Conservation (phyloP, 2,329 filamentous ascomycete species). For the Penicillium griseofulvum region DNA sequence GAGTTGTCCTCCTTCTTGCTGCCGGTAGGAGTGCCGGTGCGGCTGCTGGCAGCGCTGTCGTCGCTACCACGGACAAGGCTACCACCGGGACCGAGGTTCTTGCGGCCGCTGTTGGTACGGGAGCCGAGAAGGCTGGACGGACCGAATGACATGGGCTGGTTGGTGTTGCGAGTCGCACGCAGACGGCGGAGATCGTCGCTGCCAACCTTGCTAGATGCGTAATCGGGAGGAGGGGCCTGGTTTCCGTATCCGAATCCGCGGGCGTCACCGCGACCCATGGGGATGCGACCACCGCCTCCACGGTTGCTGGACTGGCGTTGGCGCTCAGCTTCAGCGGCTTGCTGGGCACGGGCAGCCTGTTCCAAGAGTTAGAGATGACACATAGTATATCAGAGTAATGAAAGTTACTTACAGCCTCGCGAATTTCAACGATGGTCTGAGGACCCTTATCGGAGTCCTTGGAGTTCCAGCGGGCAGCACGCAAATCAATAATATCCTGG, state of each 20-base stretch:
- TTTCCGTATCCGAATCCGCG: constrained; percentile 71
- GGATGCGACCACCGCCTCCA: constrained; percentile 67
- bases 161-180: constrained; percentile 59
- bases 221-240: constrained; percentile 68
- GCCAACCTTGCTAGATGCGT: constrained; percentile 74
- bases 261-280: constrained; percentile 78
- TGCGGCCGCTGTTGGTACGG: constrained; percentile 84
- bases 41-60: constrained; percentile 82
- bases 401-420: constrained; percentile 63
- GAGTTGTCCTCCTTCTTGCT: constrained; percentile 63
- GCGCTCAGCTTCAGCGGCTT: constrained; percentile 71
- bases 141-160: constrained; percentile 66
- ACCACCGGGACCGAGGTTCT: constrained; percentile 68
- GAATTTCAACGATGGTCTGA: constrained; percentile 92
- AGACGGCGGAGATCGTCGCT: constrained; percentile 90
- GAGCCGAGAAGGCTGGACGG: constrained; percentile 83
- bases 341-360: constrained; percentile 69
- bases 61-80: constrained; percentile 71
- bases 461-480: constrained; percentile 72
- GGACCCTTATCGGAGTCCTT: constrained; percentile 93
- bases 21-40: constrained; percentile 80
- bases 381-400: background rate
- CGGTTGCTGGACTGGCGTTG: constrained; percentile 52
- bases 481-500: constrained; percentile 79
- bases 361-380: constrained; percentile 7